phyloP scores from a whole-genome alignment of 2,329 filamentous ascomycete genomes.

The Sporothrix inflata region DNA sequence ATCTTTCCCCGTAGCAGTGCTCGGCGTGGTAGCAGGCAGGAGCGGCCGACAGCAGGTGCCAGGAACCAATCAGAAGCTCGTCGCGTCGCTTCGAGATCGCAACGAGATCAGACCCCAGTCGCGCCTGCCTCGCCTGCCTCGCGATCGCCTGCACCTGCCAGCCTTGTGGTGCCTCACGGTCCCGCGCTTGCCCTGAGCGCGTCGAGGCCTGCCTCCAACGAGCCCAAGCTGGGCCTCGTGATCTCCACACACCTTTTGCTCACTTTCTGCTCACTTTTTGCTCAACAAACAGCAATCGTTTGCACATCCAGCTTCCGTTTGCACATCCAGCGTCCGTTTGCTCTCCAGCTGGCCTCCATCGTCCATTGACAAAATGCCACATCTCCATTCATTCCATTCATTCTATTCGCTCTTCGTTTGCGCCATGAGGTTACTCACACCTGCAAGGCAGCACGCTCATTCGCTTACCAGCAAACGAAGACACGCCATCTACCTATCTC shows the following conservation, averaged over 20 bases:
- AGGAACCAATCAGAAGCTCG: neutral
- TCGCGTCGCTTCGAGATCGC: neutral
- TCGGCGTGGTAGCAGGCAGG: neutral
- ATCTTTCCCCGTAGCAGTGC: neutral
- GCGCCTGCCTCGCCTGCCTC: neutral
- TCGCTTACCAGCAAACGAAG: neutral
- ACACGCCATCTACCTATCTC: neutral
- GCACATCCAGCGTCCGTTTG: too few relatives aligned
- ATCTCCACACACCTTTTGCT: neutral
- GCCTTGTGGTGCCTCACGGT: neutral
- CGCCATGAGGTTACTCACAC: neutral
- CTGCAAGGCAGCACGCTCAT: neutral
- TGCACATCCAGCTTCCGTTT: neutral
- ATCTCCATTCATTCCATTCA: neutral
- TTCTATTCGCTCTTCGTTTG: neutral
- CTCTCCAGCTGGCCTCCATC: neutral
- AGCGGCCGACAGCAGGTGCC: neutral
- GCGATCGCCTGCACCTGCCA: slow-evolving; percentile 6
- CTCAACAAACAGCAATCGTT: neutral
- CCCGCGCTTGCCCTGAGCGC: neutral
- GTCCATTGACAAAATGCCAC: neutral
- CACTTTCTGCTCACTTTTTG: neutral
- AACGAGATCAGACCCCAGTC: neutral
- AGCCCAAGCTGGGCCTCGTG: neutral
- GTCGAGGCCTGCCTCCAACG: neutral